These are phyloP conservation scores for Bipolaris sorokiniana DNA, from an alignment of 2,329 filamentous ascomycete genomes.

Conservation along the genomic window DNA sequence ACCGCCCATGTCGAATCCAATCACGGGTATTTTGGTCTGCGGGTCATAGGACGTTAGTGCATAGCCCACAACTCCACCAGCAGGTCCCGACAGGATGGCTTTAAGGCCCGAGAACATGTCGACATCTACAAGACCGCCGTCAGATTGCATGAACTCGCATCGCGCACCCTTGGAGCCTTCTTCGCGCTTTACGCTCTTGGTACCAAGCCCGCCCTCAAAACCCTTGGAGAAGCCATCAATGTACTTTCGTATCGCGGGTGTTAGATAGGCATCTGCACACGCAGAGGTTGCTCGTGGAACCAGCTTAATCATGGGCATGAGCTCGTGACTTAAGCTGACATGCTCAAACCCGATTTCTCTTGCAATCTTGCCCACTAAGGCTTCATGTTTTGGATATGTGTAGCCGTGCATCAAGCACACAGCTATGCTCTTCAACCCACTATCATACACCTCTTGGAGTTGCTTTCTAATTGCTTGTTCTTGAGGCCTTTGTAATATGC, in stretches of 20 bases:
- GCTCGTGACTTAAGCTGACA: conserved; percentile 78
- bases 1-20: conserved; percentile 95
- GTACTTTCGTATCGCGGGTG: conserved; percentile 79
- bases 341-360: conserved; percentile 82
- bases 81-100: conserved; percentile 86
- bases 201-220: conserved; percentile 80
- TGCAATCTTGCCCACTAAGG: conserved; percentile 75
- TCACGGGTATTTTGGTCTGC: conserved; percentile 80
- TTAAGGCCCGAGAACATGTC: conserved; percentile 82
- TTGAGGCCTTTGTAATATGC: conserved; percentile 69
- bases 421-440: conserved; percentile 79
- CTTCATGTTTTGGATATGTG: conserved; percentile 86
- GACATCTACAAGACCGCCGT: conserved; percentile 74
- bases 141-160: conserved; percentile 95
- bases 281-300: conserved; percentile 77
- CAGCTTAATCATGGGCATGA: conserved; percentile 89
- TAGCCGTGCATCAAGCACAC: conserved; percentile 94
- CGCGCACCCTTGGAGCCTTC: conserved; percentile 71
- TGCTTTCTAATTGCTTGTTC: conserved; percentile 63
- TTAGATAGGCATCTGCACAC: conserved; percentile 80
- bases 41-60: conserved; percentile 89
- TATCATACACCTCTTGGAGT: conserved; percentile 70
- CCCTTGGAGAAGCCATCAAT: conserved; percentile 78
- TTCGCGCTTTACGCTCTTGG: conserved; percentile 72
- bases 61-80: conserved; percentile 92